Conservation (phyloP, 2,329 filamentous ascomycete genomes). For the Parastagonospora avenae region DNA sequence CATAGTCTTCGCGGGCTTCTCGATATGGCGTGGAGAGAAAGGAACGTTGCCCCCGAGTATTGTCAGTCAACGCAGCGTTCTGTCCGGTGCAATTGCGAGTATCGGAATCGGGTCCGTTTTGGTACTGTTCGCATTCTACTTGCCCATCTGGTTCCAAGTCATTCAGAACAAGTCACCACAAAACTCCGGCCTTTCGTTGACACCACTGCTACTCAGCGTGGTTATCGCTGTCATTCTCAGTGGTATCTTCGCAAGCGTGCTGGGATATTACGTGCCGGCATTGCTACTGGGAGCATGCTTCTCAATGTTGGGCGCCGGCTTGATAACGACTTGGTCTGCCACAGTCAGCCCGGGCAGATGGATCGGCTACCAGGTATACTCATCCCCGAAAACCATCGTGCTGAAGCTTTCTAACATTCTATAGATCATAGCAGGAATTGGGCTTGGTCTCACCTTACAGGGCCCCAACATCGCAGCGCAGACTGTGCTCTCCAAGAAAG, state of each 20-base stretch:
- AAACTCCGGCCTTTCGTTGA: constrained; percentile 12
- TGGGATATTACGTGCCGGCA: constrained; percentile 51
- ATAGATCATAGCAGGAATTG: constrained; percentile 45
- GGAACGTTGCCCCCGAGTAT: constrained; percentile 20
- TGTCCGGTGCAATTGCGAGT: constrained; percentile 6
- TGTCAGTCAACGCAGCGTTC: constrained; percentile 10
- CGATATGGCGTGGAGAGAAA: constrained; percentile 7
- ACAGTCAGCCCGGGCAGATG: constrained; percentile 22
- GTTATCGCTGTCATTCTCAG: constrained; percentile 11
- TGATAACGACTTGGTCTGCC: constrained; percentile 43
- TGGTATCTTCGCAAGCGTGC: constrained; percentile 36
- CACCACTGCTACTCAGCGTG: constrained; percentile 12
- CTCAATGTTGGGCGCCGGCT: constrained; percentile 46
- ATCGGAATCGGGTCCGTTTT: constrained; percentile 1
- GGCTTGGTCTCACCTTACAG: constrained; percentile 39
- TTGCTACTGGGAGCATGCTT: constrained; percentile 39
- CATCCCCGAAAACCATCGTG: background rate
- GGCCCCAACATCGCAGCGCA: constrained; percentile 31
- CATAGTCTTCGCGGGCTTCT: constrained; percentile 44
- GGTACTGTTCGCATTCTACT: constrained; percentile 24
- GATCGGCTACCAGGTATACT: constrained; percentile 53
- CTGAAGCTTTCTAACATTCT: constrained; percentile 19
- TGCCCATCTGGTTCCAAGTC: constrained; percentile 23
- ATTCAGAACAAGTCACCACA: constrained; percentile 10
- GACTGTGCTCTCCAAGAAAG: constrained; percentile 37